Conservation (phyloP, 2,329 filamentous ascomycete genomes). For the Stagonosporopsis rhizophila region DNA sequence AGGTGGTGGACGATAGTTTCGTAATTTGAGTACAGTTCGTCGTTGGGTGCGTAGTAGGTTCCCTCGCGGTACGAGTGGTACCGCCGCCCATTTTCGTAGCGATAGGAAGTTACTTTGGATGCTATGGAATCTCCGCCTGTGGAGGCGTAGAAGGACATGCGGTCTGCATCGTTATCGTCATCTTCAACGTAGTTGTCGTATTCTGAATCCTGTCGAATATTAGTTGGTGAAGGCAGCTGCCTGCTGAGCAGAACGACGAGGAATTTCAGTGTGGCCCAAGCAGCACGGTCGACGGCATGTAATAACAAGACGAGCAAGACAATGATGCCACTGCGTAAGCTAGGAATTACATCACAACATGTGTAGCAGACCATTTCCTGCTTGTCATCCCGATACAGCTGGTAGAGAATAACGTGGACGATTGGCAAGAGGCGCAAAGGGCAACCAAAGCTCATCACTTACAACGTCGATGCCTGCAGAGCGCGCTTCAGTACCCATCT, state of each 20-base stretch:
- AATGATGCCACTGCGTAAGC: neutral
- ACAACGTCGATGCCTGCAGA: conserved; percentile 23
- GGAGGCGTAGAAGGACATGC: conserved; percentile 35
- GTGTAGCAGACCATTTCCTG: neutral
- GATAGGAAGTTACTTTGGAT: conserved; percentile 49
- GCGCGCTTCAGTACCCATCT: neutral
- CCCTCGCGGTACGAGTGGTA: conserved; percentile 48
- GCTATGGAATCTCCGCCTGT: conserved; percentile 48
- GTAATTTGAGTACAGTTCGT: conserved; percentile 38
- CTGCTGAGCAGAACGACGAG: neutral
- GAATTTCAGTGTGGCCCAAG: neutral
- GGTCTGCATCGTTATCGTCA: conserved; percentile 36
- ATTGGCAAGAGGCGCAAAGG: neutral
- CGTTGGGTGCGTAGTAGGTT: conserved; percentile 46
- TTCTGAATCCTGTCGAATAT: conserved; percentile 29
- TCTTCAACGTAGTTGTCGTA: conserved; percentile 35
- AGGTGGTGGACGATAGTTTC: conserved; percentile 45
- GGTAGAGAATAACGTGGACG: neutral
- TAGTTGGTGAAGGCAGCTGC: neutral
- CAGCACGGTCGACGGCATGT: neutral
- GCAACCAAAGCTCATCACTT: conserved; percentile 8
- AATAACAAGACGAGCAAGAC: neutral
- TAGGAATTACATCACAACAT: neutral
- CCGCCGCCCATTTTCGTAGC: conserved; percentile 47
- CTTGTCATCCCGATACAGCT: neutral